phyloP scores from a whole-genome alignment of 768 basidiomycete species.

The Floccularia luteovirens region DNA sequence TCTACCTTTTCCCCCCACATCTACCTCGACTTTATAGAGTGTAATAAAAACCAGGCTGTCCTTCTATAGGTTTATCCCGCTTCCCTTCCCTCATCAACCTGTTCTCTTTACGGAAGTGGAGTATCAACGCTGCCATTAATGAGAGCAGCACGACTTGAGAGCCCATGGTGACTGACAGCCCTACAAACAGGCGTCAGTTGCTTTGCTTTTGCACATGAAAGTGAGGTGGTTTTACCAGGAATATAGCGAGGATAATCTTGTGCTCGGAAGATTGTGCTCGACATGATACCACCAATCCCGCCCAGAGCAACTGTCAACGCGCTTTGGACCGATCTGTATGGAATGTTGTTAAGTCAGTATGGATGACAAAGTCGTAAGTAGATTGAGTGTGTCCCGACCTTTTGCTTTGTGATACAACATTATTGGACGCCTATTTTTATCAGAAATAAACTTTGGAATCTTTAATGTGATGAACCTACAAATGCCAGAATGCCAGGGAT shows the following conservation, averaged over 20 bases:
- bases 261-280: conserved; percentile 31
- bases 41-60: conserved; percentile 27
- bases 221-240: conserved; percentile 21
- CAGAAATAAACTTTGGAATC: not conserved
- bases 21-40: conserved; percentile 24
- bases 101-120: conserved; percentile 29
- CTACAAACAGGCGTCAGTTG: too few relatives aligned
- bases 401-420: conserved; percentile 42
- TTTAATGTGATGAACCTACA: conserved; percentile 9
- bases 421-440: conserved; percentile 27
- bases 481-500: conserved; percentile 38
- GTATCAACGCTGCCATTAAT: conserved; percentile 21
- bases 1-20: too few relatives aligned
- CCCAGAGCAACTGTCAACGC: conserved; percentile 33
- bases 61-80: conserved; percentile 22
- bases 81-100: conserved; percentile 24
- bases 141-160: conserved; percentile 30
- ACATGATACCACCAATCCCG: conserved; percentile 35
- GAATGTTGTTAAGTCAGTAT: conserved; percentile 1
- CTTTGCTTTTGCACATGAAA: not conserved
- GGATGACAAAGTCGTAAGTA: not conserved
- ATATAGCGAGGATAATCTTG: conserved; percentile 35
- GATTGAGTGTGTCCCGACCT: conserved; percentile 12
- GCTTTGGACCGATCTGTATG: conserved; percentile 22
- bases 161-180: conserved; percentile 31